Base-by-base conservation (phyloP, 129 eudicot genomes). In the Solidago caesia region DNA sequence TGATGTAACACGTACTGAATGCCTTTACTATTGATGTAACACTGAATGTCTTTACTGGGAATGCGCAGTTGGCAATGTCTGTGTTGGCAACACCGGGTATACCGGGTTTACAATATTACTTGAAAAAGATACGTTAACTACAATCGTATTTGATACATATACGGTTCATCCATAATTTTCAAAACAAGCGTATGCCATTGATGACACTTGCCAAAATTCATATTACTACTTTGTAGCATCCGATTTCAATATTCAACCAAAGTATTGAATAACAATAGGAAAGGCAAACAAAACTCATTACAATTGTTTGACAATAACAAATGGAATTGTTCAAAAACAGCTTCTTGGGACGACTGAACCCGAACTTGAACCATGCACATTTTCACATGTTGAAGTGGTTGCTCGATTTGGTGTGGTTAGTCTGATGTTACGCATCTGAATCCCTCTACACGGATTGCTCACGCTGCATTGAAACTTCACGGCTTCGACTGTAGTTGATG, bases 381-480 rank as follows among this genome's bases (percentile, higher is more conserved):
- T 85, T 7, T 83, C 72, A 44, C 97, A 91, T 0, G 44, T 64
- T 2, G 92, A 79, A 68, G 69, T 76, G 60, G 92, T 84, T 26
- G 63, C 79, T 33, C 48, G 74, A 57, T 80, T 87, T 27, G 82
- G 59, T 52, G 85, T 86, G 14, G 74, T 85, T 9, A 91, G 77
- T 44, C 87, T 84, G 2, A 91, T 80, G 67, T 89, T 93, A 15
- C 71, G 82, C 84, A 91, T 61, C 48, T 21, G 85, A 60, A 91
- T 89, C 56, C 80, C 87, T 27, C 75, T 79, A 76, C 97, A 91
- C 46, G 96, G 96, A 74, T 73, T 80, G 53, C 76, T 91, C 15
- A 80, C 72, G 55, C 97, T 91, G 68, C 97, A 91, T 64, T 81
- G 80, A 29, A 91, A 88, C n/a, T 58, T 75, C 79, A 91, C 84